Base-by-base conservation (phyloP, 2,329 filamentous ascomycete species). In the Harringtonia lauricola region DNA sequence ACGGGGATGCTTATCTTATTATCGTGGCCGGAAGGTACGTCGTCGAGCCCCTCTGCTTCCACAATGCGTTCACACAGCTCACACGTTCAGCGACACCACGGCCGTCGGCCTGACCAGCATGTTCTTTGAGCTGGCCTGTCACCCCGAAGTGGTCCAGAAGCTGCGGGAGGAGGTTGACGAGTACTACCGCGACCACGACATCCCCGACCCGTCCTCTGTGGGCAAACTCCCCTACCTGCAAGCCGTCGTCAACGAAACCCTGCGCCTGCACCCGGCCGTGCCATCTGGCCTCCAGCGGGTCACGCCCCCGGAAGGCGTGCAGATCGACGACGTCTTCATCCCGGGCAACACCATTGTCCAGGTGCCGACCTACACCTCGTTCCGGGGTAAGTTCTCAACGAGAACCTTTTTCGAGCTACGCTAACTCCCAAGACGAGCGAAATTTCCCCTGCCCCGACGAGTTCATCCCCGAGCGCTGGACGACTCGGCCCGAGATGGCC, bases 181-280 rank as follows among this genome's bases (percentile, higher is more conserved):
- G 3, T 39, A 35, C 36, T 46, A 38, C 22, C 9, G 9, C 5
- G 9, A 29, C 9, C n/a, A 34, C 13, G 29, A 30, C 14, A 3
- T 12, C 4, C 14, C 31, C 18, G 39, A 38, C 18, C 14, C 28
- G 12, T 17, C 7, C 9, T 18, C 38, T 9, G 9, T 45, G 30
- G 18, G 22, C 38, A 43, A 41, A 22, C 41, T 47, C 28, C 3
- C 17, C 2, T 44, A 58, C 35, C 55, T 66, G 12, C 55, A 61
- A 37, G 64, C 59, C 3, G 53, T 55, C 30, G 61, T 70, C 37
- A 57, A 68, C 37, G 67, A 70, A 47, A 19, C 42, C 2, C 43
- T 51, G 17, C 48, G 49, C 12, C 24, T 48, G 14, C 44, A 43
- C 4, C 44, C 65, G 2, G 51, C 64, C 1, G 58, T 65, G 1